Conservation (phyloP, 768 basidiomycete species). For the Holtermannia corniformis region DNA sequence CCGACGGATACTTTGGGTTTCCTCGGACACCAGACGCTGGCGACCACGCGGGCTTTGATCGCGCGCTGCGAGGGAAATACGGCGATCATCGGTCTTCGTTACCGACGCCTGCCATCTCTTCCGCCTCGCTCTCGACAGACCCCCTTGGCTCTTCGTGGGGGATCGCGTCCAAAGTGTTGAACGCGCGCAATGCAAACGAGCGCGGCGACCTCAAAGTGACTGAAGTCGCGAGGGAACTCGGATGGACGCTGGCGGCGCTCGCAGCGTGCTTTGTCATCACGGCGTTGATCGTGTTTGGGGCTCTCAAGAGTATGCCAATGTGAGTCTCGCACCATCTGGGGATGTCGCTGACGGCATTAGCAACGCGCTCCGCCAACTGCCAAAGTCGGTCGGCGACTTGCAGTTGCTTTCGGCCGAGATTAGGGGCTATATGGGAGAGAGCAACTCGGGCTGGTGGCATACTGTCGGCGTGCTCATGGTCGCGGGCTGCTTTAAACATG, state of each 20-base stretch:
- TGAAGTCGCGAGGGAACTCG: slow-evolving; percentile 27
- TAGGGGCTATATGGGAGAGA: slow-evolving; percentile 32
- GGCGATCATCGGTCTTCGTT: not conserved
- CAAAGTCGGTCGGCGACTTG: slow-evolving; percentile 34
- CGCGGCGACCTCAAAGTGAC: slow-evolving; percentile 10
- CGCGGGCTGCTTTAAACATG: slow-evolving; percentile 88
- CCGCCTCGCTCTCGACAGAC: not conserved
- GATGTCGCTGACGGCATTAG: slow-evolving; percentile 13
- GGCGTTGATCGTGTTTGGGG: slow-evolving; percentile 25
- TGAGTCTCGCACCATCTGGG: slow-evolving; percentile 14
- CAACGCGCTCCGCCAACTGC: slow-evolving; percentile 31
- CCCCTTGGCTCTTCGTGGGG: not conserved
- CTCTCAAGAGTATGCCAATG: slow-evolving; percentile 36
- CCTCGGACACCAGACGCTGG: slow-evolving; percentile 16
- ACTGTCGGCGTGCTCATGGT: slow-evolving; percentile 73
- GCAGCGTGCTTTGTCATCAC: slow-evolving; percentile 27
- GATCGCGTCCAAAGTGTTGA: not conserved
- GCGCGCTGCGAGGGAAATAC: not conserved
- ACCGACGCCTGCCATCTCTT: slow-evolving; percentile 2
- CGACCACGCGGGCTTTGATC: not conserved
- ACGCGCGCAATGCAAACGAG: not conserved
- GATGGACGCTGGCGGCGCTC: slow-evolving; percentile 31
- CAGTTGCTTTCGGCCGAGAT: slow-evolving; percentile 39
- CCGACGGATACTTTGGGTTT: slow-evolving; percentile 21
- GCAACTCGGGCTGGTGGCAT: slow-evolving; percentile 47